Percentiles rank a stretch among this genome's conserved stretches.
phyloP scores from a whole-genome alignment of 73 alveolate genomes.

The Stentor coeruleus region DNA sequence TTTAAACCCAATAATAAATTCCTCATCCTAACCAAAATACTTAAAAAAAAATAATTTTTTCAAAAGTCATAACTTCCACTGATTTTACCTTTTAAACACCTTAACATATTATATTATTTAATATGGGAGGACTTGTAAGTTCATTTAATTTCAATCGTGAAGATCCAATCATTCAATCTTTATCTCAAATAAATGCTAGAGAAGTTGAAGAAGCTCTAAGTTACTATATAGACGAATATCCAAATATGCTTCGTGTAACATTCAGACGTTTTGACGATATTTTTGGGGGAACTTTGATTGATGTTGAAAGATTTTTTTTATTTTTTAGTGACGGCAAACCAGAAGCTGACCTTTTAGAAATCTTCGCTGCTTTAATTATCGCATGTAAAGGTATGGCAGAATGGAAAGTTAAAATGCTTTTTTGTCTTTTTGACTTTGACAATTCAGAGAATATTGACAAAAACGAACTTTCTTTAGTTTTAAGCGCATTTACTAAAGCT shows the following conservation, averaged over 20 bases:
- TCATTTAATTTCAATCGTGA: not conserved
- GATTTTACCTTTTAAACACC: no score
- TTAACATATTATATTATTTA: no score
- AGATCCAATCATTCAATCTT: not conserved
- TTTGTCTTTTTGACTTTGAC: slow-evolving; percentile 14
- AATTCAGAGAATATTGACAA: slow-evolving; percentile 13
- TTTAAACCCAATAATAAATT: not conserved
- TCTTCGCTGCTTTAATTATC: not conserved
- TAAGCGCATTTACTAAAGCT: not conserved
- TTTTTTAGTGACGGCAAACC: not conserved
- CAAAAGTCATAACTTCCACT: no score
- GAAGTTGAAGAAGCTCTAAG: not conserved
- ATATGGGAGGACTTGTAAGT: slow-evolving; percentile 19
- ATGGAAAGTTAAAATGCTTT: slow-evolving; percentile 2
- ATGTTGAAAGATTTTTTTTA: not conserved
- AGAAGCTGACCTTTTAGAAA: slow-evolving; percentile 1
- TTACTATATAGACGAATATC: not conserved
- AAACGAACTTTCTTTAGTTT: not conserved
- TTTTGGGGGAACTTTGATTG: not conserved
- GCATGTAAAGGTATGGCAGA: not conserved
- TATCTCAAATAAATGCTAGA: not conserved
- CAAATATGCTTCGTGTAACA: not conserved
- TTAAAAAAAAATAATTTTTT: no score
- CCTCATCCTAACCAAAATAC: not conserved
- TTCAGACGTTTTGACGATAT: not conserved